Conservation (phyloP, 805 yeast species). For the Pichia cephalocereana region DNA sequence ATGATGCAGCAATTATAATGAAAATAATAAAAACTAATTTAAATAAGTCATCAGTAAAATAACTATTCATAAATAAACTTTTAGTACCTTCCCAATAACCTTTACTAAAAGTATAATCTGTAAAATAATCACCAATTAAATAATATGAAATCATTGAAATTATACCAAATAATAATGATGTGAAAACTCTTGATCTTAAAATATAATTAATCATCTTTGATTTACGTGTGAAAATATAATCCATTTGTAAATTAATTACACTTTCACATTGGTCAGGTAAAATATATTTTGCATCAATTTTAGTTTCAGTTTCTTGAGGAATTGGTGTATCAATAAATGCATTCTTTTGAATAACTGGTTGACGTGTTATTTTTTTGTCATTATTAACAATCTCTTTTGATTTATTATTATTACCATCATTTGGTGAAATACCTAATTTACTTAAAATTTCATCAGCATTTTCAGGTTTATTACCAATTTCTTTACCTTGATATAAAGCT, state of each 20-base stretch:
- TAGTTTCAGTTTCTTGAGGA: slow-evolving; percentile 41
- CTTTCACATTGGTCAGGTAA: slow-evolving; percentile 53
- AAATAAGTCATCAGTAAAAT: slow-evolving; percentile 21
- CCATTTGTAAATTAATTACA: slow-evolving; percentile 54
- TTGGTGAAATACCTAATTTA: slow-evolving; percentile 4
- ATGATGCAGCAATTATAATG: slow-evolving; percentile 29
- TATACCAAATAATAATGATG: slow-evolving; percentile 20
- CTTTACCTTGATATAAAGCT: slow-evolving; percentile 7
- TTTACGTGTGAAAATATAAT: slow-evolving; percentile 42
- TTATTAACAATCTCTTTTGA: neutral
- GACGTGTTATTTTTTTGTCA: neutral
- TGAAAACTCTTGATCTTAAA: slow-evolving; percentile 37
- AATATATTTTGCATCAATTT: slow-evolving; percentile 39
- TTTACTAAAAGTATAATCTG: slow-evolving; percentile 16
- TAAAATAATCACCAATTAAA: slow-evolving; percentile 16
- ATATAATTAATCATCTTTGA: slow-evolving; percentile 35
- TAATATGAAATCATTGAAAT: slow-evolving; percentile 13
- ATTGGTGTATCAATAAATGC: slow-evolving; percentile 31
- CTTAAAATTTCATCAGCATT: slow-evolving; percentile 6
- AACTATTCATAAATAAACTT: slow-evolving; percentile 12
- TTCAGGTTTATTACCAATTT: slow-evolving; percentile 8
- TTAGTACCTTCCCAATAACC: slow-evolving; percentile 8
- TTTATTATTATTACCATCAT: neutral
- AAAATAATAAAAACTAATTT: slow-evolving; percentile 32
- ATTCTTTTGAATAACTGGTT: slow-evolving; percentile 6